Base-by-base conservation (phyloP, 805 yeast genomes). In the Saccharomyces kudriavzevii region DNA sequence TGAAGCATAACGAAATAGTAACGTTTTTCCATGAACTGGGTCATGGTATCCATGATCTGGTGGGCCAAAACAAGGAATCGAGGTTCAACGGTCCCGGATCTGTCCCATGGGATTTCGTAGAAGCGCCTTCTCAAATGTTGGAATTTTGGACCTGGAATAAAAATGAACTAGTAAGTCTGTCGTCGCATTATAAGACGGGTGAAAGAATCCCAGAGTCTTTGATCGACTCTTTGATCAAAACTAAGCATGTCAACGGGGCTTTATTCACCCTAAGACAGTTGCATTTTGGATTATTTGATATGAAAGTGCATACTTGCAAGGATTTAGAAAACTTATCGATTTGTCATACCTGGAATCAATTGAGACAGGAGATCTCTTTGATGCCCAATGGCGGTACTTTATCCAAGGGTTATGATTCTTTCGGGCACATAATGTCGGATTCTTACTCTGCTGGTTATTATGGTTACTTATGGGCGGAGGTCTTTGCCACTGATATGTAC, bases 11-110 rank as follows among this genome's bases (percentile, higher is more conserved):
- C 58, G 95, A 88, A 66, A 88, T 88, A 11, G 83, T 83, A 24
- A 89, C 96, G 0, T 85, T 89, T 60, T 89, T 89, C 83, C 96
- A 89, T 65, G 96, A 89, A 69, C 76, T 88, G 58, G 96, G 96
- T 26, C 96, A 89, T 64, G 96, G 95, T 53, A 85, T 89, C 54
- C 96, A 89, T 69, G 85, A 82, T 59, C 70, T 87, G 49, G 76
- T 88, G 52, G 87, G 91, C 10, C 74, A 77, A 56, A 84, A 91
- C 27, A 74, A 73, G 54, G 82, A 79, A 59, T 76, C 85, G 1
- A 76, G 84, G 57, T 88, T 87, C 70, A 85, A 82, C 64, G 96
- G 96, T 24, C 74, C 76, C 22, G 84, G 91, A 29, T 74, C 79
- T 43, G 92, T 87, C 47, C 82, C 86, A 40, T 77, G 94, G 78